These are phyloP conservation scores for Cutaneotrichosporon dermatis DNA, from an alignment of 1,284 basidiomycete genomes.

Conservation along the genomic window DNA sequence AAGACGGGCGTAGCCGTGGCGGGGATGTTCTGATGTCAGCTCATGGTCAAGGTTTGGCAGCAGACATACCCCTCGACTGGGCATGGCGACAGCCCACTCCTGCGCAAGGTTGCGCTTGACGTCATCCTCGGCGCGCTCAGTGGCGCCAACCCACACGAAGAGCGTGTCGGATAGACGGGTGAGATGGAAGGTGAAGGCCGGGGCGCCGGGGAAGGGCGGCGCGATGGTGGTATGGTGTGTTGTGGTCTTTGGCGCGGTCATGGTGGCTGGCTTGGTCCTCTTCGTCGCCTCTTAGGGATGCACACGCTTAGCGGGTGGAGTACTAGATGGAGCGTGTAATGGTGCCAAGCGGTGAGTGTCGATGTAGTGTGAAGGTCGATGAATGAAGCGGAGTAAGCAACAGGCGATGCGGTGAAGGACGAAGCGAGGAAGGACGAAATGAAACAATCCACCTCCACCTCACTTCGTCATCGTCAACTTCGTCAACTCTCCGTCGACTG, in stretches of 20 bases:
- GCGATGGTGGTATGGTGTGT: constrained; percentile 33
- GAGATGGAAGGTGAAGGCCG: constrained; percentile 64
- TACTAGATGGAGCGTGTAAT: too few species aligned
- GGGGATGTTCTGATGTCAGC: constrained; percentile 43
- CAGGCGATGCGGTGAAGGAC: too few species aligned
- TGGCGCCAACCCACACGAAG: constrained; percentile 73
- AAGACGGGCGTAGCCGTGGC: constrained; percentile 63
- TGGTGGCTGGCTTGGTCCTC: neutral
- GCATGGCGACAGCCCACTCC: constrained; percentile 85
- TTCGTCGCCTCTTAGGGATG: too few species aligned
- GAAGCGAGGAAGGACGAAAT: too few species aligned
- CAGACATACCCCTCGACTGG: constrained; percentile 52
- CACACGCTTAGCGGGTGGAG: too few species aligned
- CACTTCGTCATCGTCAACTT: too few species aligned
- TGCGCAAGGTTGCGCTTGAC: constrained; percentile 58
- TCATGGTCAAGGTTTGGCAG: neutral
- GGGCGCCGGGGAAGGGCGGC: constrained; percentile 44
- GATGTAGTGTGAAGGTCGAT: neutral
- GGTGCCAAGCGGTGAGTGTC: neutral
- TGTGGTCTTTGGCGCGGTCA: constrained; percentile 21
- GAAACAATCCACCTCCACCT: neutral
- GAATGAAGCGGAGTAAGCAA: neutral
- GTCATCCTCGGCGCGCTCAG: constrained; percentile 23
- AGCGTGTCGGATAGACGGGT: constrained; percentile 67
- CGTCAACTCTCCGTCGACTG: neutral